Conservation (phyloP, 495 filamentous ascomycete species). For the Physcia stellaris region DNA sequence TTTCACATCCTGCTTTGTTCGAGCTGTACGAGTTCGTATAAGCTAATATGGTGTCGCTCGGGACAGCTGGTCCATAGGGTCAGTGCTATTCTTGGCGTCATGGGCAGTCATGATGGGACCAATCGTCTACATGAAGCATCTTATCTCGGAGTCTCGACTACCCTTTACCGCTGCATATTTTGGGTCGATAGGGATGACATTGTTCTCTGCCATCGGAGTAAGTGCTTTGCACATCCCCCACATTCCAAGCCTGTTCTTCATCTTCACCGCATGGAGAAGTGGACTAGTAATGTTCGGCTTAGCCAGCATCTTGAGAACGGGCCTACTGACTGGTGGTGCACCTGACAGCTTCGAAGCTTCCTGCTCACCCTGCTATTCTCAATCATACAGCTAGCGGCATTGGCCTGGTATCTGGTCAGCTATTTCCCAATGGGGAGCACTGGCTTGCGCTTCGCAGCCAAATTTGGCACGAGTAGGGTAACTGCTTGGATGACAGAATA, state of each 20-base stretch:
- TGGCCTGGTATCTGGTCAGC: constrained; percentile 90
- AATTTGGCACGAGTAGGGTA: constrained; percentile 71
- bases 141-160: constrained; percentile 70
- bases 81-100: constrained; percentile 76
- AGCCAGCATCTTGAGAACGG: background rate
- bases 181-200: constrained; percentile 76
- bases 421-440: constrained; percentile 97
- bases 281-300: background rate
- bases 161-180: constrained; percentile 97
- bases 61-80: constrained; percentile 85
- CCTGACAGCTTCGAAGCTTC: constrained; percentile 56
- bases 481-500: constrained; percentile 80
- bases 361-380: constrained; percentile 73
- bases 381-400: constrained; percentile 64
- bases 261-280: constrained; percentile 1
- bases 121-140: constrained; percentile 63
- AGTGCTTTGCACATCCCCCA: constrained; percentile 31
- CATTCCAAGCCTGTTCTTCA: constrained; percentile 2
- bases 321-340: constrained; percentile 11
- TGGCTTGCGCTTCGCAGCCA: constrained; percentile 72
- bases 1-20: background rate
- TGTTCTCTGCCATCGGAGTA: constrained; percentile 87
- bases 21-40: constrained; percentile 9
- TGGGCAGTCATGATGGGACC: constrained; percentile 94
- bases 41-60: constrained; percentile 12